Evolutionary conservation across 495 filamentous ascomycete genomes (phyloP), one percentile per base, ranked within the genome.

Genomic region (Massariosphaeria phaeospora): DNA sequence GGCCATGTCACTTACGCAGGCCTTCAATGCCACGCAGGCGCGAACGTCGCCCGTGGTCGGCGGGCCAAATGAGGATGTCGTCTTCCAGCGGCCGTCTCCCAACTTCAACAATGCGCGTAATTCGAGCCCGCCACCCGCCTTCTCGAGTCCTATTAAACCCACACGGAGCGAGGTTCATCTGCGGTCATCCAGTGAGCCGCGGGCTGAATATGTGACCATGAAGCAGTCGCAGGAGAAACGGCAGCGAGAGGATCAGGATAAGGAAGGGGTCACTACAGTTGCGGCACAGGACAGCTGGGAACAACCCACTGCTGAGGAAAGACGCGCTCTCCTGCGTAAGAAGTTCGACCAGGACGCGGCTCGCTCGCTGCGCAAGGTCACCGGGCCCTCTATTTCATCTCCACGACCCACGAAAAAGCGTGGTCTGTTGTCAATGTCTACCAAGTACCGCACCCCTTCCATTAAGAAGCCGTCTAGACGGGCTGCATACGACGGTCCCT

Each of bases 21-120:
- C 64, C 30, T 75, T 75, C 53, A 62, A 69, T 18, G 56, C 64
- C 13, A 75, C 72, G 10, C 72, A 73, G 45, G 69, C 65, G 3
- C 52, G 63, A 25, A 71, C 72, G 1, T 73, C 72, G 18, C 69
- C 68, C 9, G 10, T 68, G 3, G 60, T 63, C 8, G 62, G 63
- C 21, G 69, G 33, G 11, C 35, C 62, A 2, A 58, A 50, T 25
- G 70, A 68, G 12, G 70, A 73, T 57, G 62, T 66, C 17, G 43
- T 70, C n/a, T 62, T 68, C 27, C 64, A 70, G 26, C 65, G 70
- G 3, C 72, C 72, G 12, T 73, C 72, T 12, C 72, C 72, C 3
- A 66, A 71, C 36, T 59, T 72, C 31, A 35, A 48, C 1, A 44
- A 62, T 26, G 48, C 29, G 18, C 52, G 52, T 11, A 55, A 58